Evolutionary conservation across 2,329 filamentous ascomycete species (phyloP).

Genomic region (Aspergillus flavus): DNA sequence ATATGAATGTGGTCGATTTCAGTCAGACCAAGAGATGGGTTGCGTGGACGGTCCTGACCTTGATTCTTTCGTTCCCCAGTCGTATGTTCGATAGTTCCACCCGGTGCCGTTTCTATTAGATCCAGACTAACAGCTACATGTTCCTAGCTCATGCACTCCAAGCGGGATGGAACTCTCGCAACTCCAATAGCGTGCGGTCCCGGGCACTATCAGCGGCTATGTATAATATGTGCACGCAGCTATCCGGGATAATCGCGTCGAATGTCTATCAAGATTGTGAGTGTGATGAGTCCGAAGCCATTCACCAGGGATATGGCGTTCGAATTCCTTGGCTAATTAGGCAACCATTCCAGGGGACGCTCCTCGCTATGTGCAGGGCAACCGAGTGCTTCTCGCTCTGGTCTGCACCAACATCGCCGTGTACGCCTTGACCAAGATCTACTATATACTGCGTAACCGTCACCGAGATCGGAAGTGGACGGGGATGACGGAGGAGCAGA

Average conservation of each 20-base stretch:
- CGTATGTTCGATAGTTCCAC: constrained; percentile 17
- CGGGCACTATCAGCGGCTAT: constrained; percentile 40
- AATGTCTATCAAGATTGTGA: constrained; percentile 39
- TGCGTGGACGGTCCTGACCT: constrained; percentile 53
- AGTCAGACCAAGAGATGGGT: constrained; percentile 53
- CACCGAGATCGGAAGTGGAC: constrained; percentile 33
- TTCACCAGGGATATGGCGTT: neutral
- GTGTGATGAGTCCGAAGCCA: constrained; percentile 7
- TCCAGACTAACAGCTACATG: constrained; percentile 6
- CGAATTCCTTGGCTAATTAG: constrained; percentile 2
- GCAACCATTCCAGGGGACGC: constrained; percentile 35
- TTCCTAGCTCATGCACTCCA: constrained; percentile 56
- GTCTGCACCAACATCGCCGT: constrained; percentile 27
- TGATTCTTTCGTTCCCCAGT: constrained; percentile 57
- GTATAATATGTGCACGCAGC: constrained; percentile 46
- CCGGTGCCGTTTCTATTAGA: neutral
- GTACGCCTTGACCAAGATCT: constrained; percentile 33
- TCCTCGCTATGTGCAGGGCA: constrained; percentile 49
- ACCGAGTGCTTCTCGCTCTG: constrained; percentile 36
- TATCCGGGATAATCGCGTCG: constrained; percentile 36
- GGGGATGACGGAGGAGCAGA: constrained; percentile 33
- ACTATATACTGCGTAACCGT: constrained; percentile 36
- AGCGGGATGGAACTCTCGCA: constrained; percentile 43
- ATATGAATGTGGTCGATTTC: constrained; percentile 51
- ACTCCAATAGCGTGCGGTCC: constrained; percentile 42